phyloP scores from a whole-genome alignment of 2,329 filamentous ascomycete species.

The Scleromitrula shiraiana region DNA sequence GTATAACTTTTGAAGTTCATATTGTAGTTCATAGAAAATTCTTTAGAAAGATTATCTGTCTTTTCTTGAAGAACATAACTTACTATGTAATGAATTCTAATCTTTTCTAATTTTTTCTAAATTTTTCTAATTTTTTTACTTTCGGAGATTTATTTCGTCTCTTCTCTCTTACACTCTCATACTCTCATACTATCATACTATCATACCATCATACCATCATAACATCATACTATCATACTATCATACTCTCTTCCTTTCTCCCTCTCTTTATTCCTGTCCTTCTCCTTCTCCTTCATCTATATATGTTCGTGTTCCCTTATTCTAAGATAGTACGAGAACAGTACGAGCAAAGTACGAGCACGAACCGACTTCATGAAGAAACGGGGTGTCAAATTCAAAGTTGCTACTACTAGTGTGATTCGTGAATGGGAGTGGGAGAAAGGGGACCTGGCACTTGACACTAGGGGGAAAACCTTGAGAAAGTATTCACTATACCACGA shows the following conservation, averaged over 20 bases:
- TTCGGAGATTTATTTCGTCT: not conserved
- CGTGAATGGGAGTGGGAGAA: not conserved
- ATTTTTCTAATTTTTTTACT: too few species aligned
- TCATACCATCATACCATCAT: too few species aligned
- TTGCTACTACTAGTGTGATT: conserved; percentile 4
- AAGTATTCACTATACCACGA: too few species aligned
- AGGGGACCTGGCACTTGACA: too few species aligned
- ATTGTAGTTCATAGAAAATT: conserved; percentile 1
- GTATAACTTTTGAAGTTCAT: conserved; percentile 11
- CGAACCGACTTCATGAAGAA: conserved; percentile 5
- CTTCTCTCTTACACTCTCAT: not conserved
- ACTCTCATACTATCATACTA: too few species aligned
- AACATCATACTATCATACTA: too few species aligned
- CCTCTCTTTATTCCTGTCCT: not conserved
- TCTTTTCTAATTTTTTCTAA: too few species aligned
- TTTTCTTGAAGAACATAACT: too few species aligned
- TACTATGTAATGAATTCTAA: too few species aligned
- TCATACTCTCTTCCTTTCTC: not conserved
- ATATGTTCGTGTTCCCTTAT: conserved; percentile 3
- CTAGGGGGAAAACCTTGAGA: too few species aligned
- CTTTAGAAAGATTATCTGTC: conserved; percentile 2
- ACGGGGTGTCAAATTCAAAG: conserved; percentile 7
- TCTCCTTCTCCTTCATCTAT: not conserved
- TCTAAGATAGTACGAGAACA: too few species aligned
- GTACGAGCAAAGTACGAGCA: too few species aligned